Percentiles rank a stretch among this genome's conserved stretches.
Evolutionary conservation across 129 eudicot genomes (phyloP).

Genomic region (Flaveria sonorensis): DNA sequence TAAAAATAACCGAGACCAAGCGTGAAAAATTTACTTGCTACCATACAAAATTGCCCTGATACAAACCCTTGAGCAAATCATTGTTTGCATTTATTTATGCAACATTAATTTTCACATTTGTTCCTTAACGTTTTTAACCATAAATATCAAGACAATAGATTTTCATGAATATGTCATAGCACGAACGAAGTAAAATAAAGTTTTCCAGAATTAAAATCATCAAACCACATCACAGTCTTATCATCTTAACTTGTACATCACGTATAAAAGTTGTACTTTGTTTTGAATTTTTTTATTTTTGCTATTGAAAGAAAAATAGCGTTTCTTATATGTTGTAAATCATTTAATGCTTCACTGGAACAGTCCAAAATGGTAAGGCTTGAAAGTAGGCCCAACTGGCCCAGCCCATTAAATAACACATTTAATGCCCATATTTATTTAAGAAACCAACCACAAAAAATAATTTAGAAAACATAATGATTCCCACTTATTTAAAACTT

Average conservation of each 20-base stretch:
- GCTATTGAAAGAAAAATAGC: not conserved
- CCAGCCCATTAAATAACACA: slow-evolving; percentile 34
- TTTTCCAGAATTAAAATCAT: no score
- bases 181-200: no score
- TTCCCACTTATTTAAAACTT: slow-evolving; percentile 23
- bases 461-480: slow-evolving; percentile 26
- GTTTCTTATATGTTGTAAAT: not conserved
- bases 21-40: no score
- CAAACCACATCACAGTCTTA: not conserved
- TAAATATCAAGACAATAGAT: no score
- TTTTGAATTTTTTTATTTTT: not conserved
- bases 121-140: no score
- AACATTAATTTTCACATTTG: no score
- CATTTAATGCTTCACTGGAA: slow-evolving; percentile 21
- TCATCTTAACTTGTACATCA: not conserved
- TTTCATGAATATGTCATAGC: no score
- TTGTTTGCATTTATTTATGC: no score
- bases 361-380: slow-evolving; percentile 9
- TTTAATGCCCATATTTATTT: slow-evolving; percentile 23
- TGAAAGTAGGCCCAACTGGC: slow-evolving; percentile 37
- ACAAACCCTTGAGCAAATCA: no score
- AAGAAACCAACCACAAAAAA: slow-evolving; percentile 26
- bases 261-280: slow-evolving; percentile 1
- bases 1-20: no score
- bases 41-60: no score